Percentiles rank a stretch among this genome's conserved stretches.
Conservation (phyloP, 164 flowering plant genomes). For the Platanus orientalis region DNA sequence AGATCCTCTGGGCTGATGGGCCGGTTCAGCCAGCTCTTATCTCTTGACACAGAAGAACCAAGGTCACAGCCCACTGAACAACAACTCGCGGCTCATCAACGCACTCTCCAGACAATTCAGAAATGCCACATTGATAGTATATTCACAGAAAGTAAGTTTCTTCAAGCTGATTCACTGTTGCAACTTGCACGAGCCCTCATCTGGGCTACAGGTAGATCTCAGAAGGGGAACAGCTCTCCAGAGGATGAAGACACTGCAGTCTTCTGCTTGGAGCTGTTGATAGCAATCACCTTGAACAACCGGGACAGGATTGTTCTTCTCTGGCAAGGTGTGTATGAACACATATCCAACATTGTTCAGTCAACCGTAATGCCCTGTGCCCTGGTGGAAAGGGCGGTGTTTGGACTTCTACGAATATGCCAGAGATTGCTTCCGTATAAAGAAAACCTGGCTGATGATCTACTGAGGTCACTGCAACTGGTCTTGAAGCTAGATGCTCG, state of each 20-base stretch:
- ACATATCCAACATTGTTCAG: conserved; percentile 34
- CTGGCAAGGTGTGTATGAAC: conserved; percentile 39
- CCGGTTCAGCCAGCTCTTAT: conserved; percentile 36
- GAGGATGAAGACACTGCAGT: conserved; percentile 43
- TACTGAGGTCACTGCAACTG: conserved; percentile 34
- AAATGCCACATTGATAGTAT: conserved; percentile 36
- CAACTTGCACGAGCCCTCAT: conserved; percentile 35
- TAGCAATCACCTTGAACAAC: conserved; percentile 36
- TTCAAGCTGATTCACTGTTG: conserved; percentile 33
- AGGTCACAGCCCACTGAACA: conserved; percentile 33
- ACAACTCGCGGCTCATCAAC: conserved; percentile 38
- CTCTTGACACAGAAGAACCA: conserved; percentile 38
- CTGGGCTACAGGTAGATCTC: conserved; percentile 29
- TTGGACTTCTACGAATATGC: conserved; percentile 38
- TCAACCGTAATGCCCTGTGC: conserved; percentile 40
- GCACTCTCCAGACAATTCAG: conserved; percentile 37
- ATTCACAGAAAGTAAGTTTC: conserved; percentile 36
- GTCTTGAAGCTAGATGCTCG: conserved; percentile 40
- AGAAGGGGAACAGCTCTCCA: conserved; percentile 27
- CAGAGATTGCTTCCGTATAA: conserved; percentile 39
- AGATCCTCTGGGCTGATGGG: conserved; percentile 38
- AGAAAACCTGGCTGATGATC: conserved; percentile 37
- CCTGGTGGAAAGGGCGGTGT: conserved; percentile 42
- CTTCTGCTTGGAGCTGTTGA: conserved; percentile 39
- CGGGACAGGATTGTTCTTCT: conserved; percentile 40